Evolutionary conservation across 2,329 filamentous ascomycete genomes (phyloP).

Genomic region (Fusarium decemcellulare): DNA sequence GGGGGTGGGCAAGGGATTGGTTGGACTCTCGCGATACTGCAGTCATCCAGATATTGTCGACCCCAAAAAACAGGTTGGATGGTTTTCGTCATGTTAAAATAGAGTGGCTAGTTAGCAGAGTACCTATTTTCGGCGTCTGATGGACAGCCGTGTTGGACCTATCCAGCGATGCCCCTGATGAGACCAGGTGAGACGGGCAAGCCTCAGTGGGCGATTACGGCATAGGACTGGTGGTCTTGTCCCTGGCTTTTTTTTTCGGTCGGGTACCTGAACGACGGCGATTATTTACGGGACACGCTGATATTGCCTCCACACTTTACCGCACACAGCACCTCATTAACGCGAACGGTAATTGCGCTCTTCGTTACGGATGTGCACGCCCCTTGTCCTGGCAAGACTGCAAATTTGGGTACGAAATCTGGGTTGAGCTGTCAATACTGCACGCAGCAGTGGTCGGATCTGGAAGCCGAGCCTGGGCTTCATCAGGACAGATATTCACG

Average conservation of each 20-base stretch:
- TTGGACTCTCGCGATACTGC: neutral
- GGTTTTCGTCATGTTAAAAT: neutral
- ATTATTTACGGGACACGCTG: neutral
- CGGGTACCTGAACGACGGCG: constrained; percentile 20
- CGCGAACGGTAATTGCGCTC: constrained; percentile 3
- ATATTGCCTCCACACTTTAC: constrained; percentile 9
- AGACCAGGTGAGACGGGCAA: constrained; percentile 16
- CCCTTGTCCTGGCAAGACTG: constrained; percentile 4
- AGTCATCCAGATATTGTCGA: neutral
- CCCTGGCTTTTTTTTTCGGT: constrained; percentile 26
- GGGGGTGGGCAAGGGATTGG: no score
- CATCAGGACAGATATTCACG: constrained; percentile 16
- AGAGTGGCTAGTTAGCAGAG: neutral
- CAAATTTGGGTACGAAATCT: neutral
- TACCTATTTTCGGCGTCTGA: constrained; percentile 17
- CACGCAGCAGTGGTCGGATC: constrained; percentile 3
- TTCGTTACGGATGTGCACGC: neutral
- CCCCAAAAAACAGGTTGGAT: constrained; percentile 4
- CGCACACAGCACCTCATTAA: constrained; percentile 6
- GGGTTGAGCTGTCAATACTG: neutral
- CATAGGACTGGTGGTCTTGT: constrained; percentile 12
- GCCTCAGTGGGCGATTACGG: constrained; percentile 14
- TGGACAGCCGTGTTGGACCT: constrained; percentile 7
- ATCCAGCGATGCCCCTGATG: constrained; percentile 17
- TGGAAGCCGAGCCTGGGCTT: constrained; percentile 4